Percentiles rank a stretch among this genome's conserved stretches.
Evolutionary conservation across 2,329 filamentous ascomycete species (phyloP).

Genomic region (Penicillium sclerotigenum): DNA sequence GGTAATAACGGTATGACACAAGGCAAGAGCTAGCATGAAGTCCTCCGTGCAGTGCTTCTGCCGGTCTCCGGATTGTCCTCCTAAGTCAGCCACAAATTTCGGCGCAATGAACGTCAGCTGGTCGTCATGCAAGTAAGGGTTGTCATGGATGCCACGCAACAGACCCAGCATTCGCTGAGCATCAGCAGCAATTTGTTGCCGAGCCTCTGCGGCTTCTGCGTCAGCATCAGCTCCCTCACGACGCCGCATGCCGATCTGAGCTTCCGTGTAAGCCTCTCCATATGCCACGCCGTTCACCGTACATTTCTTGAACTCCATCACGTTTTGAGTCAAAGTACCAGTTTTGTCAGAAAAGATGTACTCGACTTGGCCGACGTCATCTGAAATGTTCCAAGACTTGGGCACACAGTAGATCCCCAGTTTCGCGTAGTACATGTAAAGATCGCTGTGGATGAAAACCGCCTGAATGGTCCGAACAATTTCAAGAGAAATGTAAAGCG

Average conservation of each 20-base stretch:
- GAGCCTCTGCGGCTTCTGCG: conserved; percentile 69
- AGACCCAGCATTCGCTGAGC: conserved; percentile 68
- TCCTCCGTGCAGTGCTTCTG: conserved; percentile 76
- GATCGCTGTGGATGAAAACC: conserved; percentile 95
- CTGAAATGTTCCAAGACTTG: conserved; percentile 98
- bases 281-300: conserved; percentile 96
- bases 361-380: conserved; percentile 95
- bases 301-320: conserved; percentile 99
- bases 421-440: conserved; percentile 94
- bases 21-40: conserved; percentile 90
- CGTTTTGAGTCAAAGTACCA: conserved; percentile 83
- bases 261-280: conserved; percentile 96
- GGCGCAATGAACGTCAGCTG: conserved; percentile 89
- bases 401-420: conserved; percentile 94
- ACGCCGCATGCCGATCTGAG: conserved; percentile 93
- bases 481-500: conserved; percentile 94
- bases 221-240: conserved; percentile 83
- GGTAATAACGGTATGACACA: conserved; percentile 96
- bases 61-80: conserved; percentile 69
- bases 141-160: conserved; percentile 76
- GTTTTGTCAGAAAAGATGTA: conserved; percentile 99
- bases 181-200: conserved; percentile 73
- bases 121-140: conserved; percentile 86
- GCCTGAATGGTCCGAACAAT: conserved; percentile 91
- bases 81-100: conserved; percentile 79